These are phyloP conservation scores for Metarhizium rileyi DNA, from an alignment of 2,329 filamentous ascomycete species.

Conservation along the genomic window DNA sequence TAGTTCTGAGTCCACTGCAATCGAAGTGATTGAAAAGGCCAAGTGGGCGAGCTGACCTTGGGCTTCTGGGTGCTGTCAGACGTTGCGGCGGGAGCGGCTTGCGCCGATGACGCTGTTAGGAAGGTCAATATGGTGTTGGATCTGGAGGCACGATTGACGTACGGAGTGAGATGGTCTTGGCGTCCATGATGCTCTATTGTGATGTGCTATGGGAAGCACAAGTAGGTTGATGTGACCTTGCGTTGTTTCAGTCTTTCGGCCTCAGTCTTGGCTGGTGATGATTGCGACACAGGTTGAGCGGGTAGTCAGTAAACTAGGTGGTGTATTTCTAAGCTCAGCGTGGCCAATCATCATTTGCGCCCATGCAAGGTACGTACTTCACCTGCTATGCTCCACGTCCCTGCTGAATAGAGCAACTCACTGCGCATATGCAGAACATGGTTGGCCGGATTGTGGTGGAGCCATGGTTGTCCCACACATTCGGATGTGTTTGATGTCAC, in stretches of 20 bases:
- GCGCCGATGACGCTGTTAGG: constrained; percentile 3
- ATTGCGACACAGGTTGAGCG: neutral
- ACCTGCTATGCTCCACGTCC: too few relatives aligned
- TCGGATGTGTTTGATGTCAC: too few relatives aligned
- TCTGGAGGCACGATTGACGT: constrained; percentile 7
- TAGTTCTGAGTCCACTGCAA: neutral
- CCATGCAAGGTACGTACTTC: neutral
- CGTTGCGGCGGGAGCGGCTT: constrained; percentile 19
- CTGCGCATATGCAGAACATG: too few relatives aligned
- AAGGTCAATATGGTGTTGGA: neutral
- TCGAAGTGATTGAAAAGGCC: neutral
- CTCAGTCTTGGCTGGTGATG: too few relatives aligned
- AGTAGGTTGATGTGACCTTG: neutral
- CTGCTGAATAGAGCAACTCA: too few relatives aligned
- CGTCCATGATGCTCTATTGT: constrained; percentile 21
- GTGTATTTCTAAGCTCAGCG: neutral
- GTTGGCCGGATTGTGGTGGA: too few relatives aligned
- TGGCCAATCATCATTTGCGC: neutral
- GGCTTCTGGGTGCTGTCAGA: constrained; percentile 29
- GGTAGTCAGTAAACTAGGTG: neutral
- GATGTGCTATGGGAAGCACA: neutral
- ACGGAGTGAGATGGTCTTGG: constrained; percentile 19
- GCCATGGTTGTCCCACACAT: too few relatives aligned
- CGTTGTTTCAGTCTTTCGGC: too few relatives aligned
- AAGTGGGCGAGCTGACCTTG: constrained; percentile 24